Percentiles rank a stretch among this genome's conserved stretches.
Evolutionary conservation across 306 rosid genomes (phyloP).

Genomic region (Lagenaria siceraria): DNA sequence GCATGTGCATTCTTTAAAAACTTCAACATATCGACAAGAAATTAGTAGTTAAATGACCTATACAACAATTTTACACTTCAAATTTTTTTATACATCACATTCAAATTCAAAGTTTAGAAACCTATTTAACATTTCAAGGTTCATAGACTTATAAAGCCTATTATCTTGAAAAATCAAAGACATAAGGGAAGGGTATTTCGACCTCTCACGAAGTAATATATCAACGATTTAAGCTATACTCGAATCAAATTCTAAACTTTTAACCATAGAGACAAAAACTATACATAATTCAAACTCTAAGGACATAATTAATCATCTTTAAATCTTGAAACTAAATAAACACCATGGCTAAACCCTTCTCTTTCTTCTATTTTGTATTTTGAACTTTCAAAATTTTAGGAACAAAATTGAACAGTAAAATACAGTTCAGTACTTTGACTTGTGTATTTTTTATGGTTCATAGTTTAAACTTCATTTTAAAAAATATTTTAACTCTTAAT

Average conservation of each 20-base stretch:
- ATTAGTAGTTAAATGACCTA: not conserved
- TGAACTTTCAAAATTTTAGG: too few relatives aligned
- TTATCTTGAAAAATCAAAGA: too few relatives aligned
- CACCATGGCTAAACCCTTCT: too few relatives aligned
- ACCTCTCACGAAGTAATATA: too few relatives aligned
- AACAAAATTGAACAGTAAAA: not conserved
- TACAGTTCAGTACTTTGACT: not conserved
- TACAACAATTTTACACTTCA: not conserved
- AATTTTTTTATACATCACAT: too few relatives aligned
- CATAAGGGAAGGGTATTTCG: too few relatives aligned
- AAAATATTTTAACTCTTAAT: not conserved
- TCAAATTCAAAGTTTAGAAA: too few relatives aligned
- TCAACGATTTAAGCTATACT: too few relatives aligned
- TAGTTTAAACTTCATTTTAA: not conserved
- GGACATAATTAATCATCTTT: not conserved
- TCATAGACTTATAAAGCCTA: not conserved
- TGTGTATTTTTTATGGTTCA: not conserved
- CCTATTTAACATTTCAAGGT: not conserved
- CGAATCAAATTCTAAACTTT: not conserved
- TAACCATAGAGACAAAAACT: not conserved
- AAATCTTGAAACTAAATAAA: not conserved
- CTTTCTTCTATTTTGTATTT: too few relatives aligned
- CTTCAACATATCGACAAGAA: not conserved
- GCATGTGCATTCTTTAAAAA: too few relatives aligned
- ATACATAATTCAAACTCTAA: not conserved